phyloP scores from a whole-genome alignment of 2,329 filamentous ascomycete genomes.

The Talaromyces sp. region DNA sequence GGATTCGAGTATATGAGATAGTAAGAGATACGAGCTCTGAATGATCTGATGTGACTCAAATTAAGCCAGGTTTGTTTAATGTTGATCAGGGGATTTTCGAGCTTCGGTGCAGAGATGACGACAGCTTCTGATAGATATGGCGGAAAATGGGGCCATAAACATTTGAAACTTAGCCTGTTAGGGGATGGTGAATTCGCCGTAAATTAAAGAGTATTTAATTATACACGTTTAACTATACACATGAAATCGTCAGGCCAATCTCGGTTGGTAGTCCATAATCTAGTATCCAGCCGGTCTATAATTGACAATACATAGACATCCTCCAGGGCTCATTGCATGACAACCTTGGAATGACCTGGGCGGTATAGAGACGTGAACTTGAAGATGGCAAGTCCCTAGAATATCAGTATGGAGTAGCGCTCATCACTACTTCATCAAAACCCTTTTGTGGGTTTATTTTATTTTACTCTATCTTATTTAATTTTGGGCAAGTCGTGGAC shows the following conservation, averaged over 20 bases:
- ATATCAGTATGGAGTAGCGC: too few species aligned
- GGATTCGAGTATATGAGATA: not conserved
- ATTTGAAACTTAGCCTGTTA: not conserved
- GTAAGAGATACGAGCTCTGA: not conserved
- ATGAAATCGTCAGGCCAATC: not conserved
- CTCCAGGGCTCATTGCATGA: too few species aligned
- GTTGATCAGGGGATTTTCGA: slow-evolving; percentile 19
- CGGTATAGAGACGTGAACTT: too few species aligned
- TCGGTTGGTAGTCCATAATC: too few species aligned
- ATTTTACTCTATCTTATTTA: too few species aligned
- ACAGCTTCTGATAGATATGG: slow-evolving; percentile 15
- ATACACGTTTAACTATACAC: not conserved
- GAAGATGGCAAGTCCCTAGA: too few species aligned
- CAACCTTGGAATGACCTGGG: too few species aligned
- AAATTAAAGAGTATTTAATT: slow-evolving; percentile 1
- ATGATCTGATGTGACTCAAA: not conserved
- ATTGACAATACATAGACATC: too few species aligned
- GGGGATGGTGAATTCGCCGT: not conserved
- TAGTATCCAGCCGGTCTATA: too few species aligned
- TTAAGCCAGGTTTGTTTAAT: not conserved
- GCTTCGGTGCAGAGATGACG: slow-evolving; percentile 20
- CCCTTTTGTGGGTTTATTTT: too few species aligned
- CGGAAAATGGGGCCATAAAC: slow-evolving; percentile 14
- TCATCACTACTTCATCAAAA: too few species aligned
- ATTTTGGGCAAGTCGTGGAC: too few species aligned